A percentile compares a stretch with the other conserved stretches of the same genome.
Evolutionary conservation across 2,329 filamentous ascomycete genomes (phyloP).

Genomic region (Emydomyces testavorans): DNA sequence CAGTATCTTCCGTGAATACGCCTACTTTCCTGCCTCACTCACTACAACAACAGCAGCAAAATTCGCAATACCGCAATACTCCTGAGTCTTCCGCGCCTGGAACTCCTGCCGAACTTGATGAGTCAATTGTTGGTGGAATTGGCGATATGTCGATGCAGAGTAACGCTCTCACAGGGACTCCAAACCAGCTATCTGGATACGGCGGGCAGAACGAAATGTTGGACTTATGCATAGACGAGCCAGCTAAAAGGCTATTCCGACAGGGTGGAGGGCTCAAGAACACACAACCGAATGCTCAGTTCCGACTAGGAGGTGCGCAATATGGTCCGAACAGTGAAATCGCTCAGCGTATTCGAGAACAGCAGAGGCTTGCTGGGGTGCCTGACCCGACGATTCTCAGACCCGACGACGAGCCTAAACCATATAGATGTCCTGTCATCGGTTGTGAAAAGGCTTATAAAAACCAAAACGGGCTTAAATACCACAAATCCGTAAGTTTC

Average conservation of each 20-base stretch:
- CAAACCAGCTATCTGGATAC: constrained; percentile 32
- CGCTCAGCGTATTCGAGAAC: constrained; percentile 52
- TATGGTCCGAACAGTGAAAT: constrained; percentile 67
- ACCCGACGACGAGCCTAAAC: constrained; percentile 83
- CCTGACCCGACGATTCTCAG: constrained; percentile 36
- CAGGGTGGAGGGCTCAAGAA: constrained; percentile 61
- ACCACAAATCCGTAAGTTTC: constrained; percentile 54
- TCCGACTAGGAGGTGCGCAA: constrained; percentile 63
- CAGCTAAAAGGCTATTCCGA: constrained; percentile 85
- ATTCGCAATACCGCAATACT: constrained; percentile 43
- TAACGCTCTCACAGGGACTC: constrained; percentile 32
- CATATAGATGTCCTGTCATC: constrained; percentile 94
- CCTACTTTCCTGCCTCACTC: constrained; percentile 76
- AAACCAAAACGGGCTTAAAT: constrained; percentile 98
- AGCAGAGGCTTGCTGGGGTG: constrained; percentile 50
- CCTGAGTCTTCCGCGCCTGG: constrained; percentile 58
- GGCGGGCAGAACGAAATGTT: constrained; percentile 42
- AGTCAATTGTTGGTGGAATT: constrained; percentile 55
- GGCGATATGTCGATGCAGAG: constrained; percentile 48
- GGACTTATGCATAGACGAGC: constrained; percentile 71
- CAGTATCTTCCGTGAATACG: constrained; percentile 93
- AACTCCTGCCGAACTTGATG: constrained; percentile 63
- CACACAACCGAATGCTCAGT: constrained; percentile 56
- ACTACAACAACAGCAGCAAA: constrained; percentile 48
- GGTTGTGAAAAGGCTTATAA: constrained; percentile 99